These are phyloP conservation scores for Xylaria sp. DNA, from an alignment of 2,329 filamentous ascomycete genomes.

Conservation along the genomic window DNA sequence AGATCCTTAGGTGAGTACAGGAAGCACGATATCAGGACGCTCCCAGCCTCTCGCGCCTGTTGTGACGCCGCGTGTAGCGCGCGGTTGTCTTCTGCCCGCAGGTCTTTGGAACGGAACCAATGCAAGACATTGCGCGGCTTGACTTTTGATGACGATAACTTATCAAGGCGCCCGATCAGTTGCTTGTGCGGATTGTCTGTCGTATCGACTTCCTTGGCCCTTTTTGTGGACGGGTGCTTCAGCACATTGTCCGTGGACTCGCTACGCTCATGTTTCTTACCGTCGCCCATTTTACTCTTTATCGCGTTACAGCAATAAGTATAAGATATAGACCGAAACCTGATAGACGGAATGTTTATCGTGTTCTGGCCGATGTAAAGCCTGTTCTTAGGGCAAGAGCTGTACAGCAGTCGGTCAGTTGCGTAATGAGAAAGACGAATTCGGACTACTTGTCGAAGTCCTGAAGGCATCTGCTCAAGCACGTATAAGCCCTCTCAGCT, in stretches of 20 bases:
- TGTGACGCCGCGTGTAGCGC: slow-evolving; percentile 1
- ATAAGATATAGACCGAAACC: background rate
- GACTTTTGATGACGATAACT: background rate
- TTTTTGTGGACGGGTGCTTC: background rate
- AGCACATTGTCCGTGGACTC: background rate
- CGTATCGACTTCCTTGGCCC: background rate
- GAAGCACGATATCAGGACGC: background rate
- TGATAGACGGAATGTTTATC: background rate
- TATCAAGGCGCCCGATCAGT: background rate
- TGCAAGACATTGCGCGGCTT: slow-evolving; percentile 1
- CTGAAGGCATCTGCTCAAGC: background rate
- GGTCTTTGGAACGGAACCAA: slow-evolving; percentile 4
- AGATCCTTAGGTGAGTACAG: slow-evolving; percentile 2
- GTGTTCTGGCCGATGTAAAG: no score
- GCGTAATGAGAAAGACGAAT: background rate
- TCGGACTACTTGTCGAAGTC: background rate
- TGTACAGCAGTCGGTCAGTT: background rate
- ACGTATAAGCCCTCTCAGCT: background rate
- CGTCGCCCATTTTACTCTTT: background rate
- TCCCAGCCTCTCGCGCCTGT: background rate
- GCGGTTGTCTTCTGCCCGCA: slow-evolving; percentile 2
- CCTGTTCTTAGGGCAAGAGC: background rate
- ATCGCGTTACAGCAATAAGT: background rate
- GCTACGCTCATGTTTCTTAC: background rate
- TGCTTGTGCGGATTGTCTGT: background rate